Conservation (phyloP, 2,329 filamentous ascomycete genomes). For the Diaporthe aspalathi region DNA sequence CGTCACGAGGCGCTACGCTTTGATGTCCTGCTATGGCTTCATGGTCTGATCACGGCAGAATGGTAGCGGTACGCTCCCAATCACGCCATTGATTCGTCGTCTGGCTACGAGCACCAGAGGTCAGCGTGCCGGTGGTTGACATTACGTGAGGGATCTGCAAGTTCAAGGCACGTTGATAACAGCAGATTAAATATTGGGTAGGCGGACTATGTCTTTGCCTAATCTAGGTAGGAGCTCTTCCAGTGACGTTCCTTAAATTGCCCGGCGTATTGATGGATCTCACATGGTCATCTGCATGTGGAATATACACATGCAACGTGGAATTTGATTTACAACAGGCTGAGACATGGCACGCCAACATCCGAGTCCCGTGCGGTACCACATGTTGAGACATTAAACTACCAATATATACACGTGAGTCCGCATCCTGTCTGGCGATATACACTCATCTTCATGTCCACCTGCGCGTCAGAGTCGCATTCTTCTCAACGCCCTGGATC, state of each 20-base stretch:
- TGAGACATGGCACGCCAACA: not conserved
- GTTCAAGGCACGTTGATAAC: too few relatives aligned
- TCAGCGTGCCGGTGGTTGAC: too few relatives aligned
- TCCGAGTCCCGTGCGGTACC: not conserved
- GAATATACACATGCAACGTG: not conserved
- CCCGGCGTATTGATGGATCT: too few relatives aligned
- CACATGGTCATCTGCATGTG: not conserved
- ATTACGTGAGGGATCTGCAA: too few relatives aligned
- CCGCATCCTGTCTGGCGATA: not conserved
- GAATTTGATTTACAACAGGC: not conserved
- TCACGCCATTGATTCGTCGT: too few relatives aligned
- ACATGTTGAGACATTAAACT: slow-evolving; percentile 21
- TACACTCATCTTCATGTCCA: not conserved
- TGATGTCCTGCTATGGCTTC: not conserved
- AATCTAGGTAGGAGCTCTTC: too few relatives aligned
- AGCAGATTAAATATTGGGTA: too few relatives aligned
- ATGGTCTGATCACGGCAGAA: not conserved
- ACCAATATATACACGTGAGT: not conserved
- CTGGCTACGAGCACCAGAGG: too few relatives aligned
- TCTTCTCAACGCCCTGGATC: slow-evolving; percentile 31
- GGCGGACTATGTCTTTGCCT: too few relatives aligned
- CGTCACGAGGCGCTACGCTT: not conserved
- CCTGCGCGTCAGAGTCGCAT: slow-evolving; percentile 8
- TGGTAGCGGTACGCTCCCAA: too few relatives aligned
- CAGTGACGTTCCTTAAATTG: too few relatives aligned